These are phyloP conservation scores for Cyberlindnera euphorbiae DNA, from an alignment of 805 yeast species.

Conservation along the genomic window DNA sequence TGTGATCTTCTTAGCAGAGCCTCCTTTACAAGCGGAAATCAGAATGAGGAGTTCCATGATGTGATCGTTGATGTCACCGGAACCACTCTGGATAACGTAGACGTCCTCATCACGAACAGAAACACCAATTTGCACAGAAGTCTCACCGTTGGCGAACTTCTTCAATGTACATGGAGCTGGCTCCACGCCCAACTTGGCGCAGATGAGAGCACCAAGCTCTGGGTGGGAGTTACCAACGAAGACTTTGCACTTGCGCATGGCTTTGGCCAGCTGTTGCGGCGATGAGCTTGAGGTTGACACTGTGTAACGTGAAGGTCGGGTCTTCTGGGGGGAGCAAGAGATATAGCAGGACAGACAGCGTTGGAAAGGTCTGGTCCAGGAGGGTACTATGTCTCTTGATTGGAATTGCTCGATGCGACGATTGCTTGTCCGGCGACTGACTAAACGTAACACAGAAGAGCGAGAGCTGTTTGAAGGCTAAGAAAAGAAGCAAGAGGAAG, in stretches of 20 bases:
- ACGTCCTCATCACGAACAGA: conserved; percentile 97
- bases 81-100: conserved; percentile 86
- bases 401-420: no score
- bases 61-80: conserved; percentile 84
- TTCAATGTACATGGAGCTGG: conserved; percentile 90
- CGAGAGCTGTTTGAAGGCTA: no score
- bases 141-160: conserved; percentile 96
- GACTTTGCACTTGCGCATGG: conserved; percentile 94
- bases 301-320: conserved; percentile 1
- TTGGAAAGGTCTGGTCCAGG: background rate
- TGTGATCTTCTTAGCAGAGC: conserved; percentile 93
- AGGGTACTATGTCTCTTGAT: background rate
- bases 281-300: conserved; percentile 9
- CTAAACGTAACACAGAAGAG: no score
- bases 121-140: conserved; percentile 91
- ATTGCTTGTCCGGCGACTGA: no score
- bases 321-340: background rate
- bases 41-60: conserved; percentile 93
- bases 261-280: conserved; percentile 7
- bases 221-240: conserved; percentile 98
- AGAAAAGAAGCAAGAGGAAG: no score
- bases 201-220: conserved; percentile 83
- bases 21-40: conserved; percentile 95
- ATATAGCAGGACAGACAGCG: background rate
- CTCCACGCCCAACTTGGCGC: conserved; percentile 85